phyloP scores from a whole-genome alignment of 768 basidiomycete genomes.

The Boletus pseudopeckii region DNA sequence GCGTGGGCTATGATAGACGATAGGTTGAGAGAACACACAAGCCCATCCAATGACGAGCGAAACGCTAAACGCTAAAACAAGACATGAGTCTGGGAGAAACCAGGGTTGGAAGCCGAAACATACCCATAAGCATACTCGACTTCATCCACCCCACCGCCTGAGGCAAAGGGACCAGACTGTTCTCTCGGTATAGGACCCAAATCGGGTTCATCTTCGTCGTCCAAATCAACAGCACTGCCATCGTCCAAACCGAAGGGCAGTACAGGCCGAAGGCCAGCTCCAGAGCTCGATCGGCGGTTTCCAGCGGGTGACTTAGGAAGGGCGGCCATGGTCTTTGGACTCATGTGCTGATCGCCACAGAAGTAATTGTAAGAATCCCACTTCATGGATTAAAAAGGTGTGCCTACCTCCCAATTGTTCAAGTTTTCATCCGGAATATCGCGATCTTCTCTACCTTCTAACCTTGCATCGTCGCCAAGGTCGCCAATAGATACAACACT shows the following conservation, averaged over 20 bases:
- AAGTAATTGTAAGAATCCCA: neutral
- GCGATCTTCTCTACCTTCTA: constrained; percentile 62
- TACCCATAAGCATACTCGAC: constrained; percentile 88
- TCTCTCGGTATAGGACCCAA: constrained; percentile 77
- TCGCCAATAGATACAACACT: constrained; percentile 90
- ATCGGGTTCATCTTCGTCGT: constrained; percentile 70
- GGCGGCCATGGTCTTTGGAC: constrained; percentile 91
- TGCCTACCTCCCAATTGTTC: constrained; percentile 93
- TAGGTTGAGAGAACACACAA: neutral
- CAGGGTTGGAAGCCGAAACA: constrained; percentile 25
- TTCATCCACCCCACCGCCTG: constrained; percentile 83
- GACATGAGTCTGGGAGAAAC: constrained; percentile 8
- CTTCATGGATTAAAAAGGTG: neutral
- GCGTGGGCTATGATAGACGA: neutral
- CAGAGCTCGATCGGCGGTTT: constrained; percentile 77
- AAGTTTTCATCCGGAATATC: constrained; percentile 73
- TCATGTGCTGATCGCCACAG: constrained; percentile 70
- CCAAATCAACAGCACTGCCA: constrained; percentile 64
- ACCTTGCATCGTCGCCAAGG: constrained; percentile 72
- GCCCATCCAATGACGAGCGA: neutral
- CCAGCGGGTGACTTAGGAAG: constrained; percentile 89
- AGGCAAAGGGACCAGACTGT: constrained; percentile 66
- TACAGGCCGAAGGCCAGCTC: constrained; percentile 80
- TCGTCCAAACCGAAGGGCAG: constrained; percentile 75
- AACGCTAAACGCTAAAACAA: constrained; percentile 21